Base-by-base conservation (phyloP, 2,329 filamentous ascomycete species). In the Myrmaecium sp. region DNA sequence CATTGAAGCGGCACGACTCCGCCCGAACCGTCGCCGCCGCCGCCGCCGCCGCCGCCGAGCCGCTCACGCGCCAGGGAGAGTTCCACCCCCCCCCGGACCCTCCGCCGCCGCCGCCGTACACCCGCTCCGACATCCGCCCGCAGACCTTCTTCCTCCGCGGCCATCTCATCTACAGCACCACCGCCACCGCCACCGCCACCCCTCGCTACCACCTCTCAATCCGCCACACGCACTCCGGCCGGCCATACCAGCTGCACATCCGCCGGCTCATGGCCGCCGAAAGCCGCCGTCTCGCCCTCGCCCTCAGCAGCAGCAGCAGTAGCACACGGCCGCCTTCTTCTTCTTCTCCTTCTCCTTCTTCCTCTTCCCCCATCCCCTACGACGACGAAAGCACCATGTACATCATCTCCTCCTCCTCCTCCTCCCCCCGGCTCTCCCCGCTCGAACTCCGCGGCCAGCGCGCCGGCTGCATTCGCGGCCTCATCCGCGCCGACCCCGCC, bases 141-240 rank as follows among this genome's bases (percentile, higher is more conserved):
- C n/a, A n/a, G n/a, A n/a, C n/a, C n/a, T n/a, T n/a, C n/a, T n/a
- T n/a, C 3, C 30, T 43, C 11, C 20, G 31, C 6, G 33, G 21
- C 3, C 30, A 35, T 3, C 33, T 45, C 18, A 29, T 45, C 14
- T 42, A 42, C 24, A 29, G 37, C 6, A 37, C 33, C 3, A 28
- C 27, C 17, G 39, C 34, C 13, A 33, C 30, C 13, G 33, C 30
- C 19, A 15, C 34, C 6, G 32, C 32, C 17, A 17, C 33, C 5
- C 41, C 42, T 6, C 28, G 36, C 14, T 45, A 44, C 27, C 42
- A 45, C 24, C 10, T 45, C 15, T 28, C 35, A 11, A 35, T 35
- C 24, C 33, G 37, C 1, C 31, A 34, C 17, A 33, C 32, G 5
- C 26, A 22, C 2, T 26, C 21, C 14, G 36, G 35, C 8, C 26